Percentiles rank a stretch among this genome's conserved stretches.
Conservation (phyloP, 495 filamentous ascomycete species). For the Penicillium macrosclerotiorum region DNA sequence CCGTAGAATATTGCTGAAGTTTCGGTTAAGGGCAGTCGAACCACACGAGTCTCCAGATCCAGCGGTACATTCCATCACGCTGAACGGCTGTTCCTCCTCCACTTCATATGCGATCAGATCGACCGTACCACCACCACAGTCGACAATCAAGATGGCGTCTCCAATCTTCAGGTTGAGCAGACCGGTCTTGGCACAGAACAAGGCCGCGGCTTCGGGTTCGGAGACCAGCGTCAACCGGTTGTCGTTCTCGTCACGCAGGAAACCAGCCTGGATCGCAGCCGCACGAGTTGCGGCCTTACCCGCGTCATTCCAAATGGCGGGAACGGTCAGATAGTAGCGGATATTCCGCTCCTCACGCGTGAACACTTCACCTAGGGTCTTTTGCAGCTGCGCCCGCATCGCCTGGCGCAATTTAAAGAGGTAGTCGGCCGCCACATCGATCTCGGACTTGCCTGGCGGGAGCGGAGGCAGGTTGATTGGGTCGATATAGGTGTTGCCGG, state of each 20-base stretch:
- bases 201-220: conserved; percentile 73
- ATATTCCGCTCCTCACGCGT: conserved; percentile 78
- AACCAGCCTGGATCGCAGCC: conserved; percentile 74
- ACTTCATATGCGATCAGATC: conserved; percentile 82
- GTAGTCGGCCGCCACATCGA: conserved; percentile 78
- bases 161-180: conserved; percentile 72
- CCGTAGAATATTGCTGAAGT: conserved; percentile 78
- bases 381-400: conserved; percentile 72
- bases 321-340: conserved; percentile 72
- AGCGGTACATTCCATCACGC: conserved; percentile 73
- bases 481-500: conserved; percentile 78
- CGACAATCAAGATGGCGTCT: conserved; percentile 75
- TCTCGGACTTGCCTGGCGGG: conserved; percentile 74
- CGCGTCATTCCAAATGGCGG: conserved; percentile 80
- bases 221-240: conserved; percentile 72
- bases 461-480: conserved; percentile 77
- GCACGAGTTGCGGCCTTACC: conserved; percentile 75
- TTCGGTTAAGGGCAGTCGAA: conserved; percentile 75
- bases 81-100: conserved; percentile 74
- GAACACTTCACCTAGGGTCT: conserved; percentile 74
- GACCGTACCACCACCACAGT: conserved; percentile 78
- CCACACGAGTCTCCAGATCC: conserved; percentile 78
- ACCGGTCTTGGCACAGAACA: conserved; percentile 78
- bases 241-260: conserved; percentile 74
- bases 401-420: conserved; percentile 77